Evolutionary conservation across 768 basidiomycete species (phyloP), one percentile per base, ranked within the genome.

Genomic region (Fomitopsis serialis): DNA sequence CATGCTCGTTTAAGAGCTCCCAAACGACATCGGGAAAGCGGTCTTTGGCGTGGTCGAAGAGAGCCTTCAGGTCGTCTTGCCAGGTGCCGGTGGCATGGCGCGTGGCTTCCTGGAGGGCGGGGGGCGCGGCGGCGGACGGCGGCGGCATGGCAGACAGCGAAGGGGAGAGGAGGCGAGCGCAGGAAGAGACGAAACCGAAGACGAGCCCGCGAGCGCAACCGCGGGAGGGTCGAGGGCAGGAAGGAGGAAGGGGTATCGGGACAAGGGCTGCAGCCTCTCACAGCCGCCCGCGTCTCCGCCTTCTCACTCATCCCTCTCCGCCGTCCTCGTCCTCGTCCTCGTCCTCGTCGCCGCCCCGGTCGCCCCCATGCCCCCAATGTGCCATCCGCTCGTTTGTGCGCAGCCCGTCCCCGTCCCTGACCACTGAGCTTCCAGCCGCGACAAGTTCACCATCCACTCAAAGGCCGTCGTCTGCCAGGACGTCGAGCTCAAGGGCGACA

Each of bases 21-120:
- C 96, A 98, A n/a, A 92, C 84, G 48, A 98, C 93, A 72, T 98
- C 96, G n/a, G 90, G 88, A 64, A 94, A 98, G 53, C 92, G 78
- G 56, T 95, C 90, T 69, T 89, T 89, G n/a, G 93, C 87, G 50
- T 84, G 76, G 58, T 78, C 77, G 68, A 92, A 95, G 37, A 98
- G 79, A 6, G 75, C 63, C 53, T 82, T 78, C 3, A 98, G 78
- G 72, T 98, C 86, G n/a, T 68, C 66, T 61, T 91, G 87, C 95
- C 95, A 98, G 17, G 74, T 70, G 4, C 72, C 63, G 0, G 88
- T 91, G 1, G 90, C 91, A 53, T 77, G 73, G 56, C 75, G 74
- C 24, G 82, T 81, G 8, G 87, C 84, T 63, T 90, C 84, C 52
- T 80, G 77, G 22, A 86, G 73, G 6, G 76, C 74, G 2, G 83